A percentile compares a stretch with the other conserved stretches of the same genome.
Conservation (phyloP, 2,329 filamentous ascomycete species). For the Amphichorda felina region DNA sequence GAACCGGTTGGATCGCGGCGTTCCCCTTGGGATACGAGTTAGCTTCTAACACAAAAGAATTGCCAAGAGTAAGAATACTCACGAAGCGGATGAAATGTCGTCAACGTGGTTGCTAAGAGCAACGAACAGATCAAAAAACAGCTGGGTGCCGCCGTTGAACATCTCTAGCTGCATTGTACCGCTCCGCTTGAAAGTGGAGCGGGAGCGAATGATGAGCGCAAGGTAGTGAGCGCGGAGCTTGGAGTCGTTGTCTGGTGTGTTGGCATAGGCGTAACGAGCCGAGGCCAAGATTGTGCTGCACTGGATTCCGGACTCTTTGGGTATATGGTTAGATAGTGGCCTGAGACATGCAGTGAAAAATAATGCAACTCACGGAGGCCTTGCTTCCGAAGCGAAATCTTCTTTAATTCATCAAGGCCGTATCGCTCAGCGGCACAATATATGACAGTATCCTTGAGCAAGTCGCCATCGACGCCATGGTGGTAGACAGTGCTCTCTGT, state of each 20-base stretch:
- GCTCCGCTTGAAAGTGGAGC: conserved; percentile 82
- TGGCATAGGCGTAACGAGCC: conserved; percentile 79
- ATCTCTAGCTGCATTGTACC: conserved; percentile 95
- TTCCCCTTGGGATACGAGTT: conserved; percentile 15
- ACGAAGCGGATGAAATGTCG: conserved; percentile 48
- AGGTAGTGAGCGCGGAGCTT: conserved; percentile 85
- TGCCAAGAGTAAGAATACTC: conserved; percentile 17
- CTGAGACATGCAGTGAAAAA: background rate
- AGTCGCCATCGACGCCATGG: conserved; percentile 47
- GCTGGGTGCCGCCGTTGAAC: conserved; percentile 67
- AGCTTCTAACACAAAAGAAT: background rate
- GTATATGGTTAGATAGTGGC: background rate
- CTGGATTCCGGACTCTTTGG: conserved; percentile 60
- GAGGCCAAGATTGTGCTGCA: conserved; percentile 77
- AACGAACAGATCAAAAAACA: conserved; percentile 92
- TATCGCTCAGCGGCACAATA: conserved; percentile 86
- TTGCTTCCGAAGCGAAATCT: conserved; percentile 76
- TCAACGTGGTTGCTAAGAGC: conserved; percentile 86
- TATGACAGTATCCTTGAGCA: conserved; percentile 82
- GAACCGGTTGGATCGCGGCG: conserved; percentile 35
- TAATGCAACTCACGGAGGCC: conserved; percentile 52
- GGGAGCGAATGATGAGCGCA: conserved; percentile 79
- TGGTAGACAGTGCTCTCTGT: conserved; percentile 60
- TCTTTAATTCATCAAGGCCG: conserved; percentile 72
- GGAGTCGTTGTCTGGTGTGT: conserved; percentile 85